Base-by-base conservation (phyloP, 2,329 filamentous ascomycete genomes). In the Alternaria atra region DNA sequence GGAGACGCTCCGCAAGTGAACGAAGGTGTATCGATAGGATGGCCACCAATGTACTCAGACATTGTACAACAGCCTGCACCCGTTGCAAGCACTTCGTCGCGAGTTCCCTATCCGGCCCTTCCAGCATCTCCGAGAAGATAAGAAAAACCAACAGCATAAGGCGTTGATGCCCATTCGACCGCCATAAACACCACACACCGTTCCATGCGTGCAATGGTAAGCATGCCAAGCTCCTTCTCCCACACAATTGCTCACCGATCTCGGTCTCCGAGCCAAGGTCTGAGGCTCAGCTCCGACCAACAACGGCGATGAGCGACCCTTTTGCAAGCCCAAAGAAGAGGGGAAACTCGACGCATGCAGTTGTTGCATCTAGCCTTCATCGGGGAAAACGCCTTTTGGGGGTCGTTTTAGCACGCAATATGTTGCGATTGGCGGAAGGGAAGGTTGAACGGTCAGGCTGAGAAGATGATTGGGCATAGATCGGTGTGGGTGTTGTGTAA, bases 21-120 rank as follows among this genome's bases (percentile, higher is more conserved):
- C 13, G 17, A 13, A 15, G 25, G 6, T 29, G n/a, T 20, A 8
- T 34, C 29, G 1, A 6, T 8, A 15, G 51, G 34, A 13, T 37
- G 32, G 44, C 55, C 51, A 23, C 56, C 60, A 29, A 12, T 47
- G 15, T 60, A 60, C 29, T 6, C 13, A n/a, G 17, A 53, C 20
- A 13, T 43, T 10, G 4, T 42, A 20, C 37, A 20, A 12, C 34
- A 15, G 4, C 51, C 55, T 9, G n/a, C 29, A 25, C 20, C 48
- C n/a, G 30, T 30, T 35, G 42, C 42, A 20, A 30, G 1, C n/a
- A 13, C n/a, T 13, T 23, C 53, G 12, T 13, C 35, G 4, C 42
- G 23, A 23, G n/a, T 8, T 13, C 58, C 9, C 1, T 60, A 60
- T 25, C 47, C 58, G 20, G 10, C 17, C 17, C 54, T 52, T 35